Evolutionary conservation across 148 eudicot species (phyloP).

Genomic region (Pouteria glomerata): DNA sequence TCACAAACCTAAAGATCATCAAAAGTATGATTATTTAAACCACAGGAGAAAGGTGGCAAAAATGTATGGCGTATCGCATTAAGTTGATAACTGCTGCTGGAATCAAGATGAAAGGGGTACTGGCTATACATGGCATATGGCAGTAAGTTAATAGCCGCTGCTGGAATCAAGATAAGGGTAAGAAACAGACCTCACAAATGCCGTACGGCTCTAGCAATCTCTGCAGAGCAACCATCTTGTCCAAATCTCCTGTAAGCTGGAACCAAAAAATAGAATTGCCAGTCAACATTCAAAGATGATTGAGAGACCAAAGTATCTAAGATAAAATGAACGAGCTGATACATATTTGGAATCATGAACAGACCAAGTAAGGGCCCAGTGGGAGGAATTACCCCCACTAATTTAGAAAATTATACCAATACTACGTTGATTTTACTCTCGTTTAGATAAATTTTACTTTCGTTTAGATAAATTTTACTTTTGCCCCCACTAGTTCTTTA

Average conservation of each 20-base stretch:
- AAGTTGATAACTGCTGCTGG: too few species aligned
- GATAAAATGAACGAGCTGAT: not conserved
- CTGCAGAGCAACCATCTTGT: slow-evolving; percentile 90
- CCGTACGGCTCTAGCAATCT: slow-evolving; percentile 84
- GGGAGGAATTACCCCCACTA: not conserved
- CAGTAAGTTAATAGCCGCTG: not conserved
- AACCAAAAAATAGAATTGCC: slow-evolving; percentile 6
- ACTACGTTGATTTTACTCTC: too few species aligned
- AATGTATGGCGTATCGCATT: too few species aligned
- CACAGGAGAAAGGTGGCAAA: not conserved
- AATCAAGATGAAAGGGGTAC: too few species aligned
- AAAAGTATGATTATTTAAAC: not conserved
- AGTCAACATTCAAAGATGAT: not conserved
- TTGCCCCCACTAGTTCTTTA: too few species aligned
- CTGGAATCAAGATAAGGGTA: not conserved
- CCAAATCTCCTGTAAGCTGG: slow-evolving; percentile 77
- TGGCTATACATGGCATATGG: too few species aligned
- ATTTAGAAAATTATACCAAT: not conserved
- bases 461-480: too few species aligned
- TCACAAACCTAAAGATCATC: not conserved
- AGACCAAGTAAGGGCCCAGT: not conserved
- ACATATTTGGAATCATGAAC: not conserved
- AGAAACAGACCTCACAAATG: slow-evolving; percentile 83
- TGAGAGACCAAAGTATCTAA: not conserved
- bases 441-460: too few species aligned